phyloP scores from a whole-genome alignment of 2,329 filamentous ascomycete genomes.

The Lachnellula willkommii region DNA sequence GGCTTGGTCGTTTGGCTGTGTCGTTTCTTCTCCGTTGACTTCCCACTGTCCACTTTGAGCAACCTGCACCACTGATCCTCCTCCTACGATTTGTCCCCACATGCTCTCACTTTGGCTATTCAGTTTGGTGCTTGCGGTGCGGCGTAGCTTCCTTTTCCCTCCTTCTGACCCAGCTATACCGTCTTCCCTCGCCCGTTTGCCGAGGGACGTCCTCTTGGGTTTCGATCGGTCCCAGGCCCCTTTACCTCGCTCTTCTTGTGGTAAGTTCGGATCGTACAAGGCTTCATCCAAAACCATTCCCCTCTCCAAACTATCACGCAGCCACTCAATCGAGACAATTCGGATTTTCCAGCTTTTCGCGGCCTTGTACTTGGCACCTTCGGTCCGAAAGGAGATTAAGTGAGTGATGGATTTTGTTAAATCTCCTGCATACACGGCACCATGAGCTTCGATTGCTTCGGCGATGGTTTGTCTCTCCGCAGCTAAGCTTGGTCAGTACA shows the following conservation, averaged over 20 bases:
- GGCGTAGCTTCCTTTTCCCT: constrained; percentile 74
- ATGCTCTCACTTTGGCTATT: constrained; percentile 73
- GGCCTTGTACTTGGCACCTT: constrained; percentile 85
- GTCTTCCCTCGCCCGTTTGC: constrained; percentile 55
- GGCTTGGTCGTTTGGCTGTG: not conserved
- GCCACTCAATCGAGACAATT: constrained; percentile 78
- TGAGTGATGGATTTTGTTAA: constrained; percentile 83
- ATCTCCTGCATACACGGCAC: constrained; percentile 81
- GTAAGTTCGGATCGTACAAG: constrained; percentile 73
- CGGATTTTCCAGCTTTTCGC: constrained; percentile 78
- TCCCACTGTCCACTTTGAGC: constrained; percentile 27
- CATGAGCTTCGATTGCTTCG: constrained; percentile 57
- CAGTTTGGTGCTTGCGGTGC: constrained; percentile 80
- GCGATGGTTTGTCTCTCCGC: constrained; percentile 66
- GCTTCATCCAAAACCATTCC: constrained; percentile 87
- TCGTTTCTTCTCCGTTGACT: constrained; percentile 10
- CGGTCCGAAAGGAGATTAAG: constrained; percentile 70
- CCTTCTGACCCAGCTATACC: constrained; percentile 43
- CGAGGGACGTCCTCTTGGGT: constrained; percentile 42
- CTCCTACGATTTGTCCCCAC: constrained; percentile 83
- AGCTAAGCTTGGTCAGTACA: constrained; percentile 39
- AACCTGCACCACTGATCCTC: constrained; percentile 26
- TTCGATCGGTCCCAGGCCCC: constrained; percentile 66
- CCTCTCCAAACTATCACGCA: constrained; percentile 73
- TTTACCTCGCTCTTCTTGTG: constrained; percentile 64